phyloP scores from a whole-genome alignment of 2,329 filamentous ascomycete genomes.

The Colletotrichum truncatum region DNA sequence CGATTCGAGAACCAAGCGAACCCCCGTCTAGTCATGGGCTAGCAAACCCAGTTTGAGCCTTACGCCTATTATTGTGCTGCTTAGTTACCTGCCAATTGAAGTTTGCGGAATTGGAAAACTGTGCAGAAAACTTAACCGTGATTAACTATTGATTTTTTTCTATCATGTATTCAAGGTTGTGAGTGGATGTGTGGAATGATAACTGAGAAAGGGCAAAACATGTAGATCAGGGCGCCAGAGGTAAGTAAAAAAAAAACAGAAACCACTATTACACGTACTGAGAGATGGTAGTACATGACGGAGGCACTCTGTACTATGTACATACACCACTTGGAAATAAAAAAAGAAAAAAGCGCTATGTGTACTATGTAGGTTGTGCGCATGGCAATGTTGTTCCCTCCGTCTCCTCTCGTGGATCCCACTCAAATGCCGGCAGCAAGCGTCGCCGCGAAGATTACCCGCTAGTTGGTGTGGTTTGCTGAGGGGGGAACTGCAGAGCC shows the following conservation, averaged over 20 bases:
- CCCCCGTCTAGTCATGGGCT: no score
- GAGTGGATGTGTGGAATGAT: neutral
- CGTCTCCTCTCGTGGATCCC: neutral
- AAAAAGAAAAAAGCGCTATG: neutral
- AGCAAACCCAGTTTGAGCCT: neutral
- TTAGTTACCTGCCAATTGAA: neutral
- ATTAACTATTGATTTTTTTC: neutral
- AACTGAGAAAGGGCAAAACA: neutral
- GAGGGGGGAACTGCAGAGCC: neutral
- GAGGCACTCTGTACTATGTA: no score
- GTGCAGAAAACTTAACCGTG: neutral
- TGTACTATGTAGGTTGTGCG: neutral
- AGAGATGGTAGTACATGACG: no score
- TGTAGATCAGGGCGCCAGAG: neutral
- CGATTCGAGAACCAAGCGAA: slow-evolving; percentile 14
- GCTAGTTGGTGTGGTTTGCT: neutral
- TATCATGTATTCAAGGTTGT: neutral
- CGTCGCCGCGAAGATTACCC: slow-evolving; percentile 14
- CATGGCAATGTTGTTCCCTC: neutral
- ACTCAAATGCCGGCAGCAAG: slow-evolving; percentile 23
- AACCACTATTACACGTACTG: no score
- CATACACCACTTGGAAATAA: neutral
- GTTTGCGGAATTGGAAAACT: neutral
- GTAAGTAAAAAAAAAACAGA: neutral
- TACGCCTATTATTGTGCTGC: neutral